A percentile compares a stretch with the other conserved stretches of the same genome.
Evolutionary conservation across 495 filamentous ascomycete genomes (phyloP).

Genomic region (Penicillium canariense): DNA sequence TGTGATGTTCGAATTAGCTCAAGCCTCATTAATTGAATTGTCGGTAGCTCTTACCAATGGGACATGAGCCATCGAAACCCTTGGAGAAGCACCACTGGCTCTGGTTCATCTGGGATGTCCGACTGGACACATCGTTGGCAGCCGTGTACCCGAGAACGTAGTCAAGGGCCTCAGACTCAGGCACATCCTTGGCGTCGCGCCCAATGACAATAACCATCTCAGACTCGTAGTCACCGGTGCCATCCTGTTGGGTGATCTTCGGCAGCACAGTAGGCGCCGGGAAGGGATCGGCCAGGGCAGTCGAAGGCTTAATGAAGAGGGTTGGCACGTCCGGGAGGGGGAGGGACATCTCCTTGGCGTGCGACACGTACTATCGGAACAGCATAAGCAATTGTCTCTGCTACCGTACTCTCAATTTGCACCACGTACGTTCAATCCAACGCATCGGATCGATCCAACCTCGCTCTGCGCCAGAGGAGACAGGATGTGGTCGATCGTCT

Average conservation of each 20-base stretch:
- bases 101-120: constrained; percentile 75
- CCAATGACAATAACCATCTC: constrained; percentile 79
- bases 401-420: background rate
- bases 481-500: constrained; percentile 51
- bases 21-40: background rate
- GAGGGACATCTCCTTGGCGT: constrained; percentile 74
- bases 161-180: constrained; percentile 65
- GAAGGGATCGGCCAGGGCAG: constrained; percentile 65
- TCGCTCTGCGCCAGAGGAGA: constrained; percentile 51
- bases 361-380: constrained; percentile 58
- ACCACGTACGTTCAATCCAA: constrained; percentile 65
- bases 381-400: background rate
- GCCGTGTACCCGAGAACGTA: constrained; percentile 79
- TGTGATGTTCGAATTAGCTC: constrained; percentile 3
- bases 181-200: constrained; percentile 62
- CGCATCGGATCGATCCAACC: constrained; percentile 57
- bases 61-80: constrained; percentile 80
- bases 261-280: constrained; percentile 66
- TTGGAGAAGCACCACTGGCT: constrained; percentile 81
- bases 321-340: constrained; percentile 70
- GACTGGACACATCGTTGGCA: constrained; percentile 78
- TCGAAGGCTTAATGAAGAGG: constrained; percentile 78
- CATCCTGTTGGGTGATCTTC: constrained; percentile 52
- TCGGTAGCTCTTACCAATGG: constrained; percentile 51
- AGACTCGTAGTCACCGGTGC: constrained; percentile 75